phyloP scores from a whole-genome alignment of 371 early-diverging fungal genomes.

The Haplosporangium sp. region DNA sequence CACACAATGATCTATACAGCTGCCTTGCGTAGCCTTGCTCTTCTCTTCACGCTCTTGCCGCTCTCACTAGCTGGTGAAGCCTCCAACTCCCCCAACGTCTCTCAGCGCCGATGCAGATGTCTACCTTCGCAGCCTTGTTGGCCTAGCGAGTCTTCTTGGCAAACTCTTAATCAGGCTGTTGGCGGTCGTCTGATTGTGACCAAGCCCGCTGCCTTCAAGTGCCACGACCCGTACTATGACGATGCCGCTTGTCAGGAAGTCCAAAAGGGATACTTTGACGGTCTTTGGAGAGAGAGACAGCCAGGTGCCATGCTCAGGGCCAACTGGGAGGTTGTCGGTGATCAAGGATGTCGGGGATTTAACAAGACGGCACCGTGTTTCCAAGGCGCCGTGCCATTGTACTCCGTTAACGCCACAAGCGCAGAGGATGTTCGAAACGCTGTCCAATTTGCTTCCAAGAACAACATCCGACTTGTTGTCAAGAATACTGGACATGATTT shows the following conservation, averaged over 20 bases:
- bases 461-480: constrained; percentile 58
- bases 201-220: constrained; percentile 23
- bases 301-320: constrained; percentile 28
- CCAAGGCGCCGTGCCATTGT: constrained; percentile 40
- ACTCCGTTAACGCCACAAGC: constrained; percentile 28
- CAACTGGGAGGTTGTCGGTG: constrained; percentile 23
- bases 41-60: too few relatives aligned
- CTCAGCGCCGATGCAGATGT: constrained; percentile 34
- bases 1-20: too few relatives aligned
- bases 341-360: constrained; percentile 24
- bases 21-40: too few relatives aligned
- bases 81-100: too few relatives aligned
- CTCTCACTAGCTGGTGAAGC: too few relatives aligned
- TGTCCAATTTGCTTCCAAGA: constrained; percentile 55
- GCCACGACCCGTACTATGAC: constrained; percentile 37
- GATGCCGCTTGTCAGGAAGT: constrained; percentile 17
- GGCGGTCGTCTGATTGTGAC: constrained; percentile 27
- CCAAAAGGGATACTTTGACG: constrained; percentile 20
- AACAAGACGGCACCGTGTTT: constrained; percentile 20
- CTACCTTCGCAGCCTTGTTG: constrained; percentile 38
- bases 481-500: constrained; percentile 65
- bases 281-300: constrained; percentile 14
- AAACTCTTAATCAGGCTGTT: constrained; percentile 19
- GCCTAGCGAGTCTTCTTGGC: constrained; percentile 22
- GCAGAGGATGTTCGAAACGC: constrained; percentile 40